phyloP scores from a whole-genome alignment of 2,329 filamentous ascomycete species.

The Ascomycota sp. region DNA sequence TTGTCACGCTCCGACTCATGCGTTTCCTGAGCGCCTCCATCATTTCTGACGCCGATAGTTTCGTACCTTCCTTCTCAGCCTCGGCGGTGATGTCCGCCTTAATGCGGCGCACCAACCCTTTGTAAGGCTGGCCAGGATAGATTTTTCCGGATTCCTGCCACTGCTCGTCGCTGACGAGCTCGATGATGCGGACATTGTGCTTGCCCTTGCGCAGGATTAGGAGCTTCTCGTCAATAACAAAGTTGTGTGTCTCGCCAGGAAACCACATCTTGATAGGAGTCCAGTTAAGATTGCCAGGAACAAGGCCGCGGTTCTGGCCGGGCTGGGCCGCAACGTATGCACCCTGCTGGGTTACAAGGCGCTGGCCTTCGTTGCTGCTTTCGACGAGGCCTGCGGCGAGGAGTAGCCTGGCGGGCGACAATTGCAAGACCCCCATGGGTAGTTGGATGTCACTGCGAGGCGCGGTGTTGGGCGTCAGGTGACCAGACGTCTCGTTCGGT shows the following conservation, averaged over 20 bases:
- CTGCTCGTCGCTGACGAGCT: slow-evolving; percentile 35
- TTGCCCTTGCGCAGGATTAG: slow-evolving; percentile 43
- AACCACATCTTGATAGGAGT: slow-evolving; percentile 39
- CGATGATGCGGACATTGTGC: slow-evolving; percentile 39
- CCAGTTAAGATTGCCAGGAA: slow-evolving; percentile 34
- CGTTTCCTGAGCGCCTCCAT: neutral
- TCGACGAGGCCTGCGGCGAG: slow-evolving; percentile 35
- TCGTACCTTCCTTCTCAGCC: slow-evolving; percentile 11
- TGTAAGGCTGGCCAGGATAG: slow-evolving; percentile 33
- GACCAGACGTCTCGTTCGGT: neutral
- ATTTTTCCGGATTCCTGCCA: slow-evolving; percentile 25
- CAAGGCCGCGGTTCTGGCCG: slow-evolving; percentile 21
- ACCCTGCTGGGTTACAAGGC: slow-evolving; percentile 31
- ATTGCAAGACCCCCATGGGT: slow-evolving; percentile 33
- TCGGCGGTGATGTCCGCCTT: slow-evolving; percentile 16
- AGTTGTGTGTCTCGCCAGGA: slow-evolving; percentile 34
- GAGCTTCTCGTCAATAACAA: slow-evolving; percentile 36
- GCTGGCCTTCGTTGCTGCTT: slow-evolving; percentile 36
- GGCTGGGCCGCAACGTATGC: slow-evolving; percentile 39
- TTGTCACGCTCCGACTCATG: neutral
- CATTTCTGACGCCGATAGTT: neutral
- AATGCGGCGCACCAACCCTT: slow-evolving; percentile 24
- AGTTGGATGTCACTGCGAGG: slow-evolving; percentile 35
- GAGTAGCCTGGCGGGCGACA: slow-evolving; percentile 38
- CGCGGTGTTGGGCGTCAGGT: slow-evolving; percentile 20